phyloP scores from a whole-genome alignment of 2,329 filamentous ascomycete genomes.

The Alternaria consortialis region DNA sequence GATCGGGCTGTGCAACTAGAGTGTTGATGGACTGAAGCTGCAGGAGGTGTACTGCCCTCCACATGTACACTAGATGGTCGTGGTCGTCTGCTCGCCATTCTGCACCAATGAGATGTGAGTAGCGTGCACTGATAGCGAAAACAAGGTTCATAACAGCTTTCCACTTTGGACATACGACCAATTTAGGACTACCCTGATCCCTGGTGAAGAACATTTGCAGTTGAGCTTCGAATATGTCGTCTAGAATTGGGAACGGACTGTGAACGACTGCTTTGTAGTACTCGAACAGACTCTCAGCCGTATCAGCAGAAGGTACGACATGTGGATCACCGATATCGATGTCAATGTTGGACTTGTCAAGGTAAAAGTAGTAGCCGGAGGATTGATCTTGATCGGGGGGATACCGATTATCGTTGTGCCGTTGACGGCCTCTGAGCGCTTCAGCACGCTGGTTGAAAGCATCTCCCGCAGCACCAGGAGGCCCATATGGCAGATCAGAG shows the following conservation, averaged over 20 bases:
- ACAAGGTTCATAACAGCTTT: slow-evolving; percentile 50
- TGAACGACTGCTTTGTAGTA: slow-evolving; percentile 41
- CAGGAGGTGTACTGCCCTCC: slow-evolving; percentile 26
- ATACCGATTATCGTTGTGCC: background rate
- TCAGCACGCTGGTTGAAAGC: slow-evolving; percentile 17
- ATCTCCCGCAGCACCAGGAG: slow-evolving; percentile 20
- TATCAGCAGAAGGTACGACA: slow-evolving; percentile 37
- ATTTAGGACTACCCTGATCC: slow-evolving; percentile 3
- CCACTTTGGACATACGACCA: slow-evolving; percentile 32
- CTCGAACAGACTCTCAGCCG: slow-evolving; percentile 37
- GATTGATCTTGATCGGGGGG: background rate
- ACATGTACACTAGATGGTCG: slow-evolving; percentile 48
- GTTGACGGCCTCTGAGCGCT: slow-evolving; percentile 5
- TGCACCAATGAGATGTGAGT: slow-evolving; percentile 39
- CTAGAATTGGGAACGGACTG: slow-evolving; percentile 36
- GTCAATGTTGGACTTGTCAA: slow-evolving; percentile 29
- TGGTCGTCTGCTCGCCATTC: slow-evolving; percentile 28
- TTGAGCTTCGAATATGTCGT: slow-evolving; percentile 16
- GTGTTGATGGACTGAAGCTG: slow-evolving; percentile 31
- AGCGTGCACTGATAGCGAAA: slow-evolving; percentile 51
- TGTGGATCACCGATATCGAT: slow-evolving; percentile 25
- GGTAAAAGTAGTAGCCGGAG: slow-evolving; percentile 38
- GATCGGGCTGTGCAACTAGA: slow-evolving; percentile 36
- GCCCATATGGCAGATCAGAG: slow-evolving; percentile 25
- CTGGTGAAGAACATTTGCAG: slow-evolving; percentile 9